phyloP scores from a whole-genome alignment of 331 rosid species.

The Quercus lobata region DNA sequence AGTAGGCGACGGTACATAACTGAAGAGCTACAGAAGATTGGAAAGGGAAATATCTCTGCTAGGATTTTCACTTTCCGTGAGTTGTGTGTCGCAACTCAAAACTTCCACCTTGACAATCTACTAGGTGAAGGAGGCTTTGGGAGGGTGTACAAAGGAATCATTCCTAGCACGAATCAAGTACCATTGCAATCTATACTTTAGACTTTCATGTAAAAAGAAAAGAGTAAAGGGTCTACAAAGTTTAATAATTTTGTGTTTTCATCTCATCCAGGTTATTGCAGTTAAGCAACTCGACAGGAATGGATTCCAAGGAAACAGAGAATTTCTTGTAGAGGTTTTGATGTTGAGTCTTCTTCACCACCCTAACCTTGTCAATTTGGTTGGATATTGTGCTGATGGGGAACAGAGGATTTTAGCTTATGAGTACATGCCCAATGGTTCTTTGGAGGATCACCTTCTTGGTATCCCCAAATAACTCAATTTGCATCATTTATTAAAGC shows the following conservation, averaged over 20 bases:
- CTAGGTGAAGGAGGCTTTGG: slow-evolving; percentile 97
- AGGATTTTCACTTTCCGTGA: slow-evolving; percentile 53
- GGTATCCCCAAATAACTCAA: slow-evolving; percentile 43
- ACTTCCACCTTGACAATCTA: slow-evolving; percentile 55
- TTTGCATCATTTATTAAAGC: neutral
- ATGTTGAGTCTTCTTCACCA: slow-evolving; percentile 81
- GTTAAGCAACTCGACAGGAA: slow-evolving; percentile 89
- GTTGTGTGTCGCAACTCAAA: slow-evolving; percentile 67
- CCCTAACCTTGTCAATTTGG: slow-evolving; percentile 80
- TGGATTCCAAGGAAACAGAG: slow-evolving; percentile 94
- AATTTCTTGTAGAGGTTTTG: slow-evolving; percentile 92
- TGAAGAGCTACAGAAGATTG: slow-evolving; percentile 60
- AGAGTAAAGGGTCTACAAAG: neutral
- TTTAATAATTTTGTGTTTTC: neutral
- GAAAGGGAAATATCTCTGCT: slow-evolving; percentile 71
- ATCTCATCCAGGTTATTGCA: slow-evolving; percentile 61
- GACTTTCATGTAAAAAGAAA: neutral
- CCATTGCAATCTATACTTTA: neutral
- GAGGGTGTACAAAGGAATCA: slow-evolving; percentile 71
- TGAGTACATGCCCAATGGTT: slow-evolving; percentile 85
- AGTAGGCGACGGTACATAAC: slow-evolving; percentile 58
- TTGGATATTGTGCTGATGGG: slow-evolving; percentile 88
- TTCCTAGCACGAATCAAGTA: slow-evolving; percentile 57
- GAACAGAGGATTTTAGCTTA: slow-evolving; percentile 84
- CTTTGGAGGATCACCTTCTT: slow-evolving; percentile 89